phyloP scores from a whole-genome alignment of 768 basidiomycete genomes.

The Asterophora lycoperdoides region DNA sequence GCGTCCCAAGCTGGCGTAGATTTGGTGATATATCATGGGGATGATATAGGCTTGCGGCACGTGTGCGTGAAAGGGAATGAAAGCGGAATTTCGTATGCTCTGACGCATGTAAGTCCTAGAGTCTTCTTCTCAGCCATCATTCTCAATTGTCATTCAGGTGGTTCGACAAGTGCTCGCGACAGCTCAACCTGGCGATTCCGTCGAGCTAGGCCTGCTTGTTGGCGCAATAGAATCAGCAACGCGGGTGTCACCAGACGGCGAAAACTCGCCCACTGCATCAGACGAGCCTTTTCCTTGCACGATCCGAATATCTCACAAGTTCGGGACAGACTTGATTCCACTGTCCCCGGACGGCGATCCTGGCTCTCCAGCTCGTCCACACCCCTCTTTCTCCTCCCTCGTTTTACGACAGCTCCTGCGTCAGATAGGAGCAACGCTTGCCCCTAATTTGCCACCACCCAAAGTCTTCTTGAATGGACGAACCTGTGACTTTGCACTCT shows the following conservation, averaged over 20 bases:
- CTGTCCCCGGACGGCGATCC: conserved; percentile 19
- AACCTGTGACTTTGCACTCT: conserved; percentile 62
- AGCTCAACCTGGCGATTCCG: conserved; percentile 68
- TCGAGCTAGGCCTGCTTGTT: conserved; percentile 79
- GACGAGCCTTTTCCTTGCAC: conserved; percentile 38
- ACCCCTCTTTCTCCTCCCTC: conserved; percentile 41
- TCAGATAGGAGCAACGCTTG: conserved; percentile 51
- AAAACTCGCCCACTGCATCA: conserved; percentile 19
- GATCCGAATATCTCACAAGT: conserved; percentile 49
- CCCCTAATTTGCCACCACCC: conserved; percentile 42
- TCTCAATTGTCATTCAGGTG: conserved; percentile 43
- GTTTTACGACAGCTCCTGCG: conserved; percentile 58
- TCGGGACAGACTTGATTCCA: conserved; percentile 19
- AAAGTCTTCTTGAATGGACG: conserved; percentile 41
- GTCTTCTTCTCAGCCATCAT: conserved; percentile 14
- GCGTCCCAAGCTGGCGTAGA: conserved; percentile 86
- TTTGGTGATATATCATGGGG: conserved; percentile 85
- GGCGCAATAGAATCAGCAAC: conserved; percentile 14
- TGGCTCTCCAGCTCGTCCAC: conserved; percentile 34
- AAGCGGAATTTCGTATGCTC: conserved; percentile 72
- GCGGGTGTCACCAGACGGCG: conserved; percentile 17
- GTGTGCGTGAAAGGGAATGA: conserved; percentile 83
- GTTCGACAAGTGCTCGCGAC: conserved; percentile 77
- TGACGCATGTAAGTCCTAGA: conserved; percentile 71
- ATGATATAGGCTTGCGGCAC: conserved; percentile 77